Base-by-base conservation (phyloP, 345 rosid genomes). In the Gossypium turneri region DNA sequence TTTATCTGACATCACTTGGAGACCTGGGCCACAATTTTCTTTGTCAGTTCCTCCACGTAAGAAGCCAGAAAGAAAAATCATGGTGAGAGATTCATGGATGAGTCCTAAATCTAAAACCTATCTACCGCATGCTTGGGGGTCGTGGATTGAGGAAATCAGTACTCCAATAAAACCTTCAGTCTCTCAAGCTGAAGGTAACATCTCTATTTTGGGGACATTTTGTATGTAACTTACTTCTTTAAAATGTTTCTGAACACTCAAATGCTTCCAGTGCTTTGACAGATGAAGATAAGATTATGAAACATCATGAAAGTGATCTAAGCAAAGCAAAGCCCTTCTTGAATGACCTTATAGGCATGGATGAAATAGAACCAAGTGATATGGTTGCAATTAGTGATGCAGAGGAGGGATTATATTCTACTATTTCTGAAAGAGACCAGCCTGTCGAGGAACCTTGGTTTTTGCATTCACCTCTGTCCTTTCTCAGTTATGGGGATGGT, bases 361-460 rank as follows among this genome's bases (percentile, higher is more conserved):
- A 84, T 70, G 80, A 77, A 73, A 64, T 83, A 73, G 67, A 72
- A 79, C 41, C 63, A 63, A 38, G 66, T 80, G 75, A 78, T 70
- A 81, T 84, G 44, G 74, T 76, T 76, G 78, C 66, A 58, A 67
- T 76, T 58, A 50, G 67, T 70, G 82, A 76, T 47, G 44, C 68
- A 67, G 74, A 38, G 66, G 81, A 82, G 43, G 78, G 47, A 43
- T 80, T 79, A 70, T 72, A 77, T 51, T 76, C 76, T 48, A 70
- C 53, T 76, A 75, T 78, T 70, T 85, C 82, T 79, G 85, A 87
- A 77, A 88, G 83, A 70, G 76, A 88, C 72, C 97, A 91, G 79
- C 94, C 97, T 70, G 67, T 90, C 53, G 98, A 94, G 86, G 98
- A 94, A 84, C 98, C 98, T 22, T 94, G 98, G 98, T 86, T 90